These are phyloP conservation scores for Trichomonascaceae sp. DNA, from an alignment of 1,139 yeast genomes.

Conservation along the genomic window DNA sequence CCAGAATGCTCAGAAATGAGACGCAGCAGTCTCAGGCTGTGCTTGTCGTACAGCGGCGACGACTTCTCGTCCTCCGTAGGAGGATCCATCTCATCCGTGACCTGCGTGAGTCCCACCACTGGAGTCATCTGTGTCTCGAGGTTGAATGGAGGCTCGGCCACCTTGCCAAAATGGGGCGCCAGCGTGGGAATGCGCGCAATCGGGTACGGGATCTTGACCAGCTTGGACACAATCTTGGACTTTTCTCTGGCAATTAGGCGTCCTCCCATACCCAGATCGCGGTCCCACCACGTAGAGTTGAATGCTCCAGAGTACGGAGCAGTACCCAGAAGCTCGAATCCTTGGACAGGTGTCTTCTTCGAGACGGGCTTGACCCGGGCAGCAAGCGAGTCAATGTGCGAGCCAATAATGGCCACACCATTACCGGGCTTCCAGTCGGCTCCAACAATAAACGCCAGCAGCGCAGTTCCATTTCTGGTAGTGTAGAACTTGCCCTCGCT, in stretches of 20 bases:
- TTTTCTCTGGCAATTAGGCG: constrained; percentile 57
- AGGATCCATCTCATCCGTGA: constrained; percentile 24
- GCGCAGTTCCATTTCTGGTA: constrained; percentile 63
- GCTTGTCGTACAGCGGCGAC: constrained; percentile 54
- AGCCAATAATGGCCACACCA: constrained; percentile 76
- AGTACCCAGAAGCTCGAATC: constrained; percentile 78
- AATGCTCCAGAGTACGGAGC: constrained; percentile 90
- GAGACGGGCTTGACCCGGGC: constrained; percentile 67
- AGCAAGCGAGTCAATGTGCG: constrained; percentile 88
- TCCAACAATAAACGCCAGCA: constrained; percentile 72
- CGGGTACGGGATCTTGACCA: constrained; percentile 73
- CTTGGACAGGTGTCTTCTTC: constrained; percentile 49
- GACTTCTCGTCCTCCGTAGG: constrained; percentile 47
- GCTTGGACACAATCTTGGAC: constrained; percentile 45
- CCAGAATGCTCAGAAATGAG: constrained; percentile 54
- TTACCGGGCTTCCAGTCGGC: constrained; percentile 54
- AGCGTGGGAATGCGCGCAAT: constrained; percentile 83
- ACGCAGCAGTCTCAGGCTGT: constrained; percentile 59
- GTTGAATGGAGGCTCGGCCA: constrained; percentile 68
- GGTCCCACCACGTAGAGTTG: constrained; percentile 78
- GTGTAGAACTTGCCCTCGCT: constrained; percentile 58
- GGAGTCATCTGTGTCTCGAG: constrained; percentile 82
- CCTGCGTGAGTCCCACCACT: constrained; percentile 46
- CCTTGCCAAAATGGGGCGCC: constrained; percentile 88
- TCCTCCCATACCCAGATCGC: constrained; percentile 87